Base-by-base conservation (phyloP, 306 rosid genomes). In the Quercus bicolor region DNA sequence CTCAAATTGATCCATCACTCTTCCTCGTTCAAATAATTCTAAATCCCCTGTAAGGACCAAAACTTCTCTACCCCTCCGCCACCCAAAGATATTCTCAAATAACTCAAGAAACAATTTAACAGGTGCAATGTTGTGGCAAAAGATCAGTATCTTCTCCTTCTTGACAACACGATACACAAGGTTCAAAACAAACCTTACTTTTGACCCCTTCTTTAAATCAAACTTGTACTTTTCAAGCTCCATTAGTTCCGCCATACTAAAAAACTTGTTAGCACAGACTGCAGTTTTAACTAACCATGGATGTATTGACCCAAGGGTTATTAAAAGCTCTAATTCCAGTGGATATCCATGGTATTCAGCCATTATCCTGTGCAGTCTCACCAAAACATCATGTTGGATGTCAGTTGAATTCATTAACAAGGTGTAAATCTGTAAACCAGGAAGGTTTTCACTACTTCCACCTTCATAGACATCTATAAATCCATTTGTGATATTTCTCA, bases 91-190 rank as follows among this genome's bases (percentile, higher is more conserved):
- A 45, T 77, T 88, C 87, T 92, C 98, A 24, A 95, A 95, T 34
- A 92, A 77, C 75, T 95, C 97, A 16, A 83, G 6, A 65, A 95
- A 92, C 18, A 92, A 71, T 66, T 55, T 91, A 16, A 94, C 89
- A 1, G 98, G 98, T n/a, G 98, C 98, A 81, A 92, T 91, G 84
- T 94, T 91, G 92, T 92, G 98, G 77, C 95, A 94, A 66, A 95
- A 95, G 53, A 95, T 83, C 72, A 95, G 86, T 19, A 90, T 81
- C 84, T 94, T 94, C 82, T 94, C 98, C 5, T 86, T 93, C 84
- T 77, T 81, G 74, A 86, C 88, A 56, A 94, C 89, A 0, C 94
- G 95, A 3, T 86, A 89, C 28, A 94, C 87, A 65, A 94, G 94
- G 82, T 91, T 91, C 86, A 94, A 75, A 75, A 94, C 97, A 85